These are phyloP conservation scores for Dothistroma pini DNA, from an alignment of 2,329 filamentous ascomycete species.

Conservation along the genomic window DNA sequence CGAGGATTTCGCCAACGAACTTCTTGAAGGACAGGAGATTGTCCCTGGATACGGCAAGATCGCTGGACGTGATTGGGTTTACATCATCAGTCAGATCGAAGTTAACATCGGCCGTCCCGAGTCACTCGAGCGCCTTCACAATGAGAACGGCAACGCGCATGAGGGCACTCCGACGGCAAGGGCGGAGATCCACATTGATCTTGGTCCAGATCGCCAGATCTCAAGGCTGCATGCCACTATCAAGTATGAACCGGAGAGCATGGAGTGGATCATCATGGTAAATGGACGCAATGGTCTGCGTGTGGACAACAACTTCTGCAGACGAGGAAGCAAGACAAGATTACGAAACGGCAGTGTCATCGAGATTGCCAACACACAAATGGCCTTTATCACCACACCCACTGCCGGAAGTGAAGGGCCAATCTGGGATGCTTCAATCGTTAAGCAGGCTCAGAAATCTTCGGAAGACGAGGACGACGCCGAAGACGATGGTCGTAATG, in stretches of 20 bases:
- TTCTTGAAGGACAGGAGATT: constrained; percentile 45
- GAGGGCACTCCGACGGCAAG: constrained; percentile 34
- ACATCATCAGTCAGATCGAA: constrained; percentile 71
- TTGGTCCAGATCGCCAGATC: constrained; percentile 54
- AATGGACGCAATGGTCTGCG: constrained; percentile 90
- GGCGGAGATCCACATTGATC: constrained; percentile 72
- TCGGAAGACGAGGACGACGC: constrained; percentile 42
- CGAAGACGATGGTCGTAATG: constrained; percentile 30
- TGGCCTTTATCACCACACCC: constrained; percentile 97
- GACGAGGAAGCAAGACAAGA: constrained; percentile 60
- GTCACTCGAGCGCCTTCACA: constrained; percentile 31
- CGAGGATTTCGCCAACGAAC: constrained; percentile 54
- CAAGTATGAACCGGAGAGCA: constrained; percentile 42
- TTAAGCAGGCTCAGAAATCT: constrained; percentile 38
- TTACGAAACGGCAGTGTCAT: constrained; percentile 86
- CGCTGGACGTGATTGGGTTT: constrained; percentile 77
- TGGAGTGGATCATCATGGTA: constrained; percentile 77
- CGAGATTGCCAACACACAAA: constrained; percentile 88
- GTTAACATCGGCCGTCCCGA: constrained; percentile 70
- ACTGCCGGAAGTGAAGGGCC: constrained; percentile 67
- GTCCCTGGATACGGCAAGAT: constrained; percentile 73
- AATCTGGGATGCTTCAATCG: constrained; percentile 46
- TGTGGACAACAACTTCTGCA: constrained; percentile 70
- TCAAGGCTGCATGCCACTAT: constrained; percentile 51
- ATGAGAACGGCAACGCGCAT: constrained; percentile 20